Evolutionary conservation across 2,329 filamentous ascomycete species (phyloP).

Genomic region (Claviceps maximensis): DNA sequence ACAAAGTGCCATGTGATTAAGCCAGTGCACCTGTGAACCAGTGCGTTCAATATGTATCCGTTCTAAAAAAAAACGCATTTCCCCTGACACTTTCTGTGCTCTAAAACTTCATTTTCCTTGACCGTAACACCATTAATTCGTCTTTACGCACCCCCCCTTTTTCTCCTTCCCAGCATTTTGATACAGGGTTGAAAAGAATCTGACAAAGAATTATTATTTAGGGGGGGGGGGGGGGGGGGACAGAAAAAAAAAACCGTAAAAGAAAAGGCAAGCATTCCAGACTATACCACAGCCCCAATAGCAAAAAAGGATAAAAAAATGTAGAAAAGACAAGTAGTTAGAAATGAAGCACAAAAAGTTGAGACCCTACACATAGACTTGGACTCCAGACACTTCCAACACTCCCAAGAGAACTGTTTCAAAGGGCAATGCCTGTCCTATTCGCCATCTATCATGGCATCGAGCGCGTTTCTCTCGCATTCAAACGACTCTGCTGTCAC

Average conservation of each 20-base stretch:
- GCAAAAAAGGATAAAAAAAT: no score
- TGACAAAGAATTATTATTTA: background rate
- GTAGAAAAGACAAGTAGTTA: no score
- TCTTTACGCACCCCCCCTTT: background rate
- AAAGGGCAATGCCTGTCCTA: constrained; percentile 10
- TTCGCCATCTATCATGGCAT: constrained; percentile 31
- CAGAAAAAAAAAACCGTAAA: background rate
- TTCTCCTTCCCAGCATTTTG: background rate
- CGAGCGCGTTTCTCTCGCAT: constrained; percentile 32
- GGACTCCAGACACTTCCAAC: background rate
- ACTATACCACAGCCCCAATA: background rate
- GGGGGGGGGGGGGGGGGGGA: no score
- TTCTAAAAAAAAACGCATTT: background rate
- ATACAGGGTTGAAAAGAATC: background rate
- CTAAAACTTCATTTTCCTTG: background rate
- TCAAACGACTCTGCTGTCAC: constrained; percentile 31
- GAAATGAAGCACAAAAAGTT: background rate
- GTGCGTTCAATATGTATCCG: background rate
- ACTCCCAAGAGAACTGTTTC: background rate
- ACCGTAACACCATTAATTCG: background rate
- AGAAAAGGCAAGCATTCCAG: background rate
- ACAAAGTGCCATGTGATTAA: background rate
- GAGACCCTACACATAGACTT: background rate
- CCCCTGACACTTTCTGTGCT: background rate
- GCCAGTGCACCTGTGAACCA: background rate